These are phyloP conservation scores for Xylaria sp. DNA, from an alignment of 2,329 filamentous ascomycete species.

Conservation along the genomic window DNA sequence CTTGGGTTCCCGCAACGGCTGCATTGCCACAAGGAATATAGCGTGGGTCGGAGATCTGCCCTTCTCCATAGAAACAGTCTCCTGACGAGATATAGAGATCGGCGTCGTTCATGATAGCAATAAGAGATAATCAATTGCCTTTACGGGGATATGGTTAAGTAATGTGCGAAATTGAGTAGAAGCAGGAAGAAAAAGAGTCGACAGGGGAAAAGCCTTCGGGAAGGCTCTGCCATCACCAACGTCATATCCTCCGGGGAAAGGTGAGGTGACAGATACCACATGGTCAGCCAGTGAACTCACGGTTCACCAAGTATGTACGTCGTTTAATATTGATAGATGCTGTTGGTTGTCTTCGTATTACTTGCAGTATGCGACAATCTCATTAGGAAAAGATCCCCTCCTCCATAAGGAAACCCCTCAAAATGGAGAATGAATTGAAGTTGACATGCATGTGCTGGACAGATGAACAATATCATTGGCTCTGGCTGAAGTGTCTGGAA, in stretches of 20 bases:
- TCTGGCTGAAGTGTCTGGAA: neutral
- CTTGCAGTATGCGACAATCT: conserved; percentile 19
- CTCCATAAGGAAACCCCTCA: conserved; percentile 17
- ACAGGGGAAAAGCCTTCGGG: neutral
- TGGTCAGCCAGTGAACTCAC: conserved; percentile 11
- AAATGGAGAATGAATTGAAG: conserved; percentile 1
- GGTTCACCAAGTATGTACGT: neutral
- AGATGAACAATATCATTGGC: conserved; percentile 18
- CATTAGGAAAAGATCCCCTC: conserved; percentile 28
- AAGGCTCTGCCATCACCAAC: neutral
- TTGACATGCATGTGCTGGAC: conserved; percentile 7
- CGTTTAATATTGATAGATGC: conserved; percentile 1
- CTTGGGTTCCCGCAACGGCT: conserved; percentile 40
- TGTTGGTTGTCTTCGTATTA: conserved; percentile 10
- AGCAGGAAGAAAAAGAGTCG: neutral
- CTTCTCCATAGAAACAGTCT: conserved; percentile 43
- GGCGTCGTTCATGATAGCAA: conserved; percentile 34
- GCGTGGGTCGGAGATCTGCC: conserved; percentile 41
- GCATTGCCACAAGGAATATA: conserved; percentile 45
- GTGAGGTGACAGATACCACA: conserved; percentile 1
- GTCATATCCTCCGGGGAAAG: neutral
- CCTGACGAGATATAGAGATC: conserved; percentile 43
- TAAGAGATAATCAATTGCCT: neutral
- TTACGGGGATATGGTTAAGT: neutral
- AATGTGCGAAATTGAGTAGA: neutral